Evolutionary conservation across 768 basidiomycete species (phyloP), one percentile per base, ranked within the genome.

Genomic region (Dentipellis sp.): DNA sequence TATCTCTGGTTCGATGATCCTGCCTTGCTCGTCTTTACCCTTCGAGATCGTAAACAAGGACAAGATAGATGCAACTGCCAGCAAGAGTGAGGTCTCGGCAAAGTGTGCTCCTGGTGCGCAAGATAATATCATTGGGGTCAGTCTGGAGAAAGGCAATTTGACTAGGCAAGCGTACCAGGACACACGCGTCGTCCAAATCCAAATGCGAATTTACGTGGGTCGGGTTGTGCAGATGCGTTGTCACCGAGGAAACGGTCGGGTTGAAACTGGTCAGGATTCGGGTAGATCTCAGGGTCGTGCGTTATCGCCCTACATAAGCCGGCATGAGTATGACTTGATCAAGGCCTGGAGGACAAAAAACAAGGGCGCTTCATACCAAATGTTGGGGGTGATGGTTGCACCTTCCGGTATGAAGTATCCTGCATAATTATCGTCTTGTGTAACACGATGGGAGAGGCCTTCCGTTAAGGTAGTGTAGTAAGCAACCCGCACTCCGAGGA

Each of bases 181-280:
- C 51, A 52, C 36, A 8, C 36, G 7, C 51, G 51, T 16, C 36
- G 23, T 4, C 51, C 37, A 3, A 52, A 52, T 17, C 51, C 51
- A 38, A 52, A 52, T 2, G 37, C 51, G 5, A 35, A 23, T n/a
- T 52, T 35, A 10, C 23, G 51, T 14, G 42, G 42, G 14, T 45
- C 42, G 16, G 42, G 42, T 19, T 45, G 42, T 16, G 35, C 35
- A 10, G 34, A 10, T 14, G 29, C 19, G 9, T 12, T 53, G 3
- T 23, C 38, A 29, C 29, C 53, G 53, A 53, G 53, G 53, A 53
- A 53, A 14, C 53, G 40, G 16, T 53, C 53, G 34, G 53, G 53
- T 16, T 37, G 40, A 39, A 53, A 53, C 21, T 11, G 12, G 2
- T 53, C 42, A 0, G 53, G 53, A 29, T 45, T 42, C 19, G 40